Conservation (phyloP, 2,329 filamentous ascomycete genomes). For the Celoporthe dispersa region DNA sequence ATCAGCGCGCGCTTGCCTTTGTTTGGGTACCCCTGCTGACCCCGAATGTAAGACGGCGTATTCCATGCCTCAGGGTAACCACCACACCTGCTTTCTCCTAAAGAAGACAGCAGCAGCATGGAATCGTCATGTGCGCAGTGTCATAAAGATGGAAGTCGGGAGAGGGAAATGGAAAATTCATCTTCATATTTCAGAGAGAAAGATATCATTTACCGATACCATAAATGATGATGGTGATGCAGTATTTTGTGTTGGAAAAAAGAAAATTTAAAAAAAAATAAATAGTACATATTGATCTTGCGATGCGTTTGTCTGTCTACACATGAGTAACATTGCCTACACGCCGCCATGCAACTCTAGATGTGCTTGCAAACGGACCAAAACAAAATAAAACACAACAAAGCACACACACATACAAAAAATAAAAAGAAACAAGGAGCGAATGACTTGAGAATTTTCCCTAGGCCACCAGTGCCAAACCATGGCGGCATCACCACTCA, state of each 20-base stretch:
- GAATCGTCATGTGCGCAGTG: not conserved
- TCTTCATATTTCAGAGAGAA: too few species aligned
- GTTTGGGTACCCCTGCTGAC: not conserved
- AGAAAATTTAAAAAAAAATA: too few species aligned
- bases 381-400: too few species aligned
- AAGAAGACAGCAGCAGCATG: not conserved
- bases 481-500: not conserved
- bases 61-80: not conserved
- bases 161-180: not conserved
- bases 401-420: too few species aligned
- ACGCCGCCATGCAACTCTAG: not conserved
- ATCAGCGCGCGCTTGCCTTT: too few species aligned
- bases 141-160: not conserved
- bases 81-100: too few species aligned
- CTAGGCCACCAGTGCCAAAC: not conserved
- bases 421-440: not conserved
- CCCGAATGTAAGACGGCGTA: not conserved
- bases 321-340: constrained; percentile 1
- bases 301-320: constrained; percentile 20
- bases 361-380: not conserved
- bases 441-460: not conserved
- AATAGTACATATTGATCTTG: constrained; percentile 17
- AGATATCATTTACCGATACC: not conserved
- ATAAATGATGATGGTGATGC: not conserved
- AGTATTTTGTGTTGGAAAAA: not conserved